Base-by-base conservation (phyloP, 805 yeast species). In the Pichia occidentalis region DNA sequence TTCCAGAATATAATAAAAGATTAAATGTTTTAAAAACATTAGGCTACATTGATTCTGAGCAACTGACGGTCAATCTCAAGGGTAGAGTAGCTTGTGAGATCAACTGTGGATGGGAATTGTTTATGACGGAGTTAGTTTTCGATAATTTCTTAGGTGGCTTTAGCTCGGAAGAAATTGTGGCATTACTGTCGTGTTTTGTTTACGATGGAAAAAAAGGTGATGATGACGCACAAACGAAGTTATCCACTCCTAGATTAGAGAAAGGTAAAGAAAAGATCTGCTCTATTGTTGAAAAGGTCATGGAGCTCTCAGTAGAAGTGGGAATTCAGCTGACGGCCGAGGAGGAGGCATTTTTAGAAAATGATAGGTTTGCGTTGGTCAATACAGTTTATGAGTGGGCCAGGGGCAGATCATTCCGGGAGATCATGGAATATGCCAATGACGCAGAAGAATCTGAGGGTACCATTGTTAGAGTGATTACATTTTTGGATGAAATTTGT, bases 301-400 rank as follows among this genome's bases (percentile, higher is more conserved):
- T 82, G 47, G 63, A 64, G 26, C 76, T 83, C 1, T 86, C 75
- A 50, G 71, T 71, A 30, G 70, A 70, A 28, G 75, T 80, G 44
- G 87, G 82, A 56, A 85, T 92, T 13, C 65, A 80, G 14, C 63
- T 86, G 47, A 84, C 95, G 0, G 68, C 79, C 9, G 97, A 88
- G 37, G 97, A 90, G 50, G 81, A 80, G 34, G 83, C 81, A 43
- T 92, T 90, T 52, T 63, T 81, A 47, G 94, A 85, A 40, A 73
- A 80, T 46, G 80, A 85, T 51, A 68, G 97, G 48, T 92, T 92
- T 60, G 95, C 90, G 0, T 68, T 92, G 52, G 84, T 86, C 61
- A 90, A 87, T 56, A 95, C 86, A 10, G 95, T 90, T 4, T 92
- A 90, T 57, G 97, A 92, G 61, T 92, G 99, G 99, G 96, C 97